Conservation (phyloP, 129 eudicot species). For the Scalesia atractyloides region DNA sequence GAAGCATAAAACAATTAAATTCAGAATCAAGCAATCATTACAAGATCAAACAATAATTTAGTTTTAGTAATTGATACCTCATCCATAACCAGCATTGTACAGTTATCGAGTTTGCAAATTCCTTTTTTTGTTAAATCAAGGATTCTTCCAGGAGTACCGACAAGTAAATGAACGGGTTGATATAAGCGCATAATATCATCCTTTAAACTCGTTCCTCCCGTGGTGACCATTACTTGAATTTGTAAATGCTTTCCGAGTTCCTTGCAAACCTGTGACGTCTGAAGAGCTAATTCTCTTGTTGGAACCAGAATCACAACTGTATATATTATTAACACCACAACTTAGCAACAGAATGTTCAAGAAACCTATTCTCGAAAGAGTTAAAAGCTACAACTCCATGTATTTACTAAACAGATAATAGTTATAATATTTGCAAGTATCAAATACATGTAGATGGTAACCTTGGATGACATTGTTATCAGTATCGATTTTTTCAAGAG, state of each 20-base stretch:
- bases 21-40: constrained; percentile 6
- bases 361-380: constrained; percentile 15
- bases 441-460: constrained; percentile 6
- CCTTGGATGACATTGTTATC: constrained; percentile 69
- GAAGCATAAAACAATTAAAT: constrained; percentile 20
- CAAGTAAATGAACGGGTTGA: constrained; percentile 78
- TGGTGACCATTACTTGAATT: constrained; percentile 76
- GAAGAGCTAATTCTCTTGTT: constrained; percentile 73
- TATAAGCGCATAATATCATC: constrained; percentile 81
- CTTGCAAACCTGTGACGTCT: constrained; percentile 77
- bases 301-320: constrained; percentile 74
- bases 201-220: constrained; percentile 78
- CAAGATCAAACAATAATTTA: too few relatives aligned
- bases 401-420: constrained; percentile 8
- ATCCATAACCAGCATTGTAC: constrained; percentile 74
- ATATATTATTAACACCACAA: constrained; percentile 16
- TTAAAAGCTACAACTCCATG: not conserved
- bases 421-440: not conserved
- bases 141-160: constrained; percentile 82
- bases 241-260: constrained; percentile 73
- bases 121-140: constrained; percentile 71
- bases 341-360: constrained; percentile 5
- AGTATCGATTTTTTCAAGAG: constrained; percentile 66
- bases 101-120: constrained; percentile 51
- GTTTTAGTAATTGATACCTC: constrained; percentile 43